Evolutionary conservation across 129 eudicot genomes (phyloP).

Genomic region (Chrysanthemum seticuspe): DNA sequence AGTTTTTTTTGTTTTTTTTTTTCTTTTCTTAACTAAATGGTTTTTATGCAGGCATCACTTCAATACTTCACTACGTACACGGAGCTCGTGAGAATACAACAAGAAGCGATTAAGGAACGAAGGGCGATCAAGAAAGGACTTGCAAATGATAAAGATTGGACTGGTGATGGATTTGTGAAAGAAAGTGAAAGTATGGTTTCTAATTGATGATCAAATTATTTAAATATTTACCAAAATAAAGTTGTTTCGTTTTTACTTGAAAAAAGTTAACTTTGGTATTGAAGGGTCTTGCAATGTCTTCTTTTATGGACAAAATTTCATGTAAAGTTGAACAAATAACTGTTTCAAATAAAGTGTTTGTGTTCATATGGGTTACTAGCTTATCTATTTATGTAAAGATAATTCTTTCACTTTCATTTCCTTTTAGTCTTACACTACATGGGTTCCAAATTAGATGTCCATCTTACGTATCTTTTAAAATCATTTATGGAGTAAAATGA

Average conservation of each 20-base stretch:
- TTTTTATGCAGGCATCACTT: constrained; percentile 61
- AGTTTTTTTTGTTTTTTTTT: neutral
- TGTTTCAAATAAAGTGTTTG: constrained; percentile 22
- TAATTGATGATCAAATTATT: constrained; percentile 47
- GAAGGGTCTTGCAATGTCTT: constrained; percentile 3
- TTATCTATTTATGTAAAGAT: too few species aligned
- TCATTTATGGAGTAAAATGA: too few species aligned
- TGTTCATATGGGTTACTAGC: constrained; percentile 9
- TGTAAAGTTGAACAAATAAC: constrained; percentile 19
- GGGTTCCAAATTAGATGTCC: too few species aligned
- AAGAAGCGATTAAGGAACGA: constrained; percentile 79
- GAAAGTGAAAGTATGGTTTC: constrained; percentile 97
- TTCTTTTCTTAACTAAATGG: neutral
- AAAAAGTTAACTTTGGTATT: neutral
- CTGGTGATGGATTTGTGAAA: constrained; percentile 95
- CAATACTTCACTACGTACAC: constrained; percentile 91
- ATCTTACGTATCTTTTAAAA: too few species aligned
- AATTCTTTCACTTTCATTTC: too few species aligned
- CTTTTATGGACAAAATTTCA: neutral
- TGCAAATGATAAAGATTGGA: constrained; percentile 92
- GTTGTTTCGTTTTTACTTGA: neutral
- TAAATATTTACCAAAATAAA: neutral
- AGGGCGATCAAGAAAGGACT: constrained; percentile 77
- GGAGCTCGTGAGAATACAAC: constrained; percentile 79
- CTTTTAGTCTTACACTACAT: too few species aligned